Percentiles rank a stretch among this genome's conserved stretches.
These are phyloP conservation scores for Trichaptum fuscoviolaceum DNA, from an alignment of 768 basidiomycete species.

Conservation along the genomic window DNA sequence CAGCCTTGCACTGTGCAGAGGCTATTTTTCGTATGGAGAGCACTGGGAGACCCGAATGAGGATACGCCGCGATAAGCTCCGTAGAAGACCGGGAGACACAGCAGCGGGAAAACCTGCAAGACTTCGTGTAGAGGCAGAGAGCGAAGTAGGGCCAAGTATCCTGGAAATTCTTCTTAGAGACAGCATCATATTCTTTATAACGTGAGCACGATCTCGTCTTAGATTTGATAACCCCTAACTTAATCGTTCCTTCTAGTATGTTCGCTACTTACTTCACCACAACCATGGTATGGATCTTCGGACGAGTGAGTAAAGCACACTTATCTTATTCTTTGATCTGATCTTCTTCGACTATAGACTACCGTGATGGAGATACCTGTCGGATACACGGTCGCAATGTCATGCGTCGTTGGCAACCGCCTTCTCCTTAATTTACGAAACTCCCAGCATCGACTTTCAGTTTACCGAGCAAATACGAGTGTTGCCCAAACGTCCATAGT, in stretches of 20 bases:
- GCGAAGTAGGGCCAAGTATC: slow-evolving; percentile 36
- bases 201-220: slow-evolving; percentile 35
- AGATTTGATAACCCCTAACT: slow-evolving; percentile 1
- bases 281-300: slow-evolving; percentile 25
- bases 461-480: not conserved
- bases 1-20: slow-evolving; percentile 42
- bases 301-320: slow-evolving; percentile 25
- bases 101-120: slow-evolving; percentile 8
- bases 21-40: slow-evolving; percentile 34
- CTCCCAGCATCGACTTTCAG: not conserved
- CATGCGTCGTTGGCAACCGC: slow-evolving; percentile 53
- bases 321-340: slow-evolving; percentile 4
- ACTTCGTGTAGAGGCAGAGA: slow-evolving; percentile 33
- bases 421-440: slow-evolving; percentile 49
- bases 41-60: not conserved
- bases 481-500: not conserved
- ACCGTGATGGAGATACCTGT: slow-evolving; percentile 47
- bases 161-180: slow-evolving; percentile 45
- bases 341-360: slow-evolving; percentile 21
- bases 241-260: slow-evolving; percentile 32
- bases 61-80: slow-evolving; percentile 8
- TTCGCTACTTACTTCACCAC: slow-evolving; percentile 52
- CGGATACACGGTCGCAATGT: slow-evolving; percentile 53
- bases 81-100: slow-evolving; percentile 8
- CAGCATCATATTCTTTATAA: slow-evolving; percentile 50